Evolutionary conservation across 495 filamentous ascomycete genomes (phyloP), one percentile per base, ranked within the genome.

Genomic region (Xylaria cubensis): DNA sequence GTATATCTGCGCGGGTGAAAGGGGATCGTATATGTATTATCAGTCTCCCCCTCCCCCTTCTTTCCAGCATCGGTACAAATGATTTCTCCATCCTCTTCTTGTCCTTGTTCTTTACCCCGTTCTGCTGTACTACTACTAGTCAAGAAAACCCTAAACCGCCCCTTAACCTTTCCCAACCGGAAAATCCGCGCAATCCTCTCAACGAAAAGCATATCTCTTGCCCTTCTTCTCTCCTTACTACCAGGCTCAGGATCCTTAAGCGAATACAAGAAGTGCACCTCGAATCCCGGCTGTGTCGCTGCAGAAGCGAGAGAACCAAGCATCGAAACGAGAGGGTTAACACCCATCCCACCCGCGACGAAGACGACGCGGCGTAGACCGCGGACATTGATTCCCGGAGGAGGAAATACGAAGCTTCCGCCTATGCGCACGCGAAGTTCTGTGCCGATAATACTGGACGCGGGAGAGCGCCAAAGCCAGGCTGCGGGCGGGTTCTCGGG

Each of bases 261-360:
- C 8, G 80, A 80, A 65, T 86, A 86, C 10, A 86, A 64, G 21
- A 85, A 74, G 6, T 74, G 64, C n/a, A 81, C 76, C 26, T 81
- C 79, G 12, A 77, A 61, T 19, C 17, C 58, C 32, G 74, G 17
- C 12, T 59, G 1, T 0, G n/a, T 15, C 19, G 46, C 0, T 4
- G 53, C 17, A 13, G 81, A 79, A 3, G 74, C 79, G 19, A 88
- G 69, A 7, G 69, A 69, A 21, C 74, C 71, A 8, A 87, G 71
- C 80, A 88, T 88, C 72, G 80, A 84, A 46, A 86, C 80, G 39
- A 88, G 80, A 12, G 86, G 90, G 79, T 97, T 97, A 55, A 97
- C 91, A 1, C 94, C 94, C 32, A 97, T 90, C 0, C 94, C 94
- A 5, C 93, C 93, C 1, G 94, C 94, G 58, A 97, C 84, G 50